Evolutionary conservation across 768 basidiomycete species (phyloP).

Genomic region (Hericium rajendrae): DNA sequence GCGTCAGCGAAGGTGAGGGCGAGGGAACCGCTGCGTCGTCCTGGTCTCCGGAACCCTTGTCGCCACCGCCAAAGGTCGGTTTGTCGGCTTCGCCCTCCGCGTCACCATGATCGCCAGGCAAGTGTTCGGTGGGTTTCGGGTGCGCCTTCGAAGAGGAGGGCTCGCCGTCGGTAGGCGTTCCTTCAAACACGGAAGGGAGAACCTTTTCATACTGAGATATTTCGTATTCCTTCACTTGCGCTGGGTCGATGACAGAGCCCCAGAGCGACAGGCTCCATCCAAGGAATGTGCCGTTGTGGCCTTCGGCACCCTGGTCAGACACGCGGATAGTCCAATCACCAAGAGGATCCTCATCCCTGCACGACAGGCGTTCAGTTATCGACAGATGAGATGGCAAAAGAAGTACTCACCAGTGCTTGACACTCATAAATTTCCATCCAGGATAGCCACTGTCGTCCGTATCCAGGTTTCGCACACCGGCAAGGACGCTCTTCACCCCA

Average conservation of each 20-base stretch:
- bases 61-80: constrained; percentile 45
- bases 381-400: constrained; percentile 1
- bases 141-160: constrained; percentile 47
- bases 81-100: constrained; percentile 73
- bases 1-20: constrained; percentile 28
- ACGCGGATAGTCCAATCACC: constrained; percentile 89
- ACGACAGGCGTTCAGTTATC: constrained; percentile 11
- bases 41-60: neutral
- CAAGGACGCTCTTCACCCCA: constrained; percentile 79
- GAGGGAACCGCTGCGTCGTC: constrained; percentile 19
- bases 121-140: constrained; percentile 77
- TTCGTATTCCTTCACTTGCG: constrained; percentile 51
- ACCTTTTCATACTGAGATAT: constrained; percentile 43
- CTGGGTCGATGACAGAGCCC: constrained; percentile 76
- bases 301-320: constrained; percentile 61
- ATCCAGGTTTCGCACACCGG: constrained; percentile 60
- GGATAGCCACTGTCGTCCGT: constrained; percentile 57
- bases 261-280: constrained; percentile 92
- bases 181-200: constrained; percentile 32
- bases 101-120: constrained; percentile 79
- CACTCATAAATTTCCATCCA: constrained; percentile 98
- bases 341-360: constrained; percentile 85
- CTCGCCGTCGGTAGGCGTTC: constrained; percentile 19
- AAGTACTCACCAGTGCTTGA: constrained; percentile 85
- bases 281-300: constrained; percentile 56